Evolutionary conservation across 108 stramenopile genomes (phyloP), one percentile per base, ranked within the genome.

Genomic region (Cylindrotheca fusiformis): DNA sequence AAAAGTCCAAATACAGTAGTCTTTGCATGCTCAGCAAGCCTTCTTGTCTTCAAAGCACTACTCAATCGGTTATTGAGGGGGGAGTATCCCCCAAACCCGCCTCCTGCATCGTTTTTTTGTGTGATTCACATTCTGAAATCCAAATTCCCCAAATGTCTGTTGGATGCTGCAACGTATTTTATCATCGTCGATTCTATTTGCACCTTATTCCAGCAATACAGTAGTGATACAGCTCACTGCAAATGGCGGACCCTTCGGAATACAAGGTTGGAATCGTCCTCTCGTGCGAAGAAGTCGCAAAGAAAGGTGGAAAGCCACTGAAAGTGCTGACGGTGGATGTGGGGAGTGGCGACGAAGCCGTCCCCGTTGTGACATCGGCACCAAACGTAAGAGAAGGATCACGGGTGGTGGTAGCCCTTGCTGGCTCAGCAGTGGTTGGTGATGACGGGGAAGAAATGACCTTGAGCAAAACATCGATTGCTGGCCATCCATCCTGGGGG

Each of bases 251-350:
- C 54, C 67, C 74, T 24, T 86, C 89, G 2, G 75, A 80, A 50
- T 94, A 91, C 77, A 89, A 84, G 71, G 89, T 94, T 29, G 93
- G 93, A 2, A 56, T 87, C 14, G 72, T 94, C 26, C 70, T 88
- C 0, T 60, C 54, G 3, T 18, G 81, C 0, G 67, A 72, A 32
- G 76, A 78, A 32, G 48, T 66, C 52, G 54, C 72, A 58, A 78
- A 80, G 65, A 78, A 67, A 18, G 60, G 85, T 66, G 65, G 68
- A 24, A 69, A 84, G 67, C 33, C 69, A 12, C 50, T 79, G 5
- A 58, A 60, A 26, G 53, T 68, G 6, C 79, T 78, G 29, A 41
- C 58, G 25, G 55, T 84, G 17, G 60, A 89, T 45, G 61, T 87
- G 12, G 75, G 67, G 1, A 67, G 56, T 29, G 83, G 77, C 48